phyloP scores from a whole-genome alignment of 2,329 filamentous ascomycete genomes.

The Penicillium corylophilum region DNA sequence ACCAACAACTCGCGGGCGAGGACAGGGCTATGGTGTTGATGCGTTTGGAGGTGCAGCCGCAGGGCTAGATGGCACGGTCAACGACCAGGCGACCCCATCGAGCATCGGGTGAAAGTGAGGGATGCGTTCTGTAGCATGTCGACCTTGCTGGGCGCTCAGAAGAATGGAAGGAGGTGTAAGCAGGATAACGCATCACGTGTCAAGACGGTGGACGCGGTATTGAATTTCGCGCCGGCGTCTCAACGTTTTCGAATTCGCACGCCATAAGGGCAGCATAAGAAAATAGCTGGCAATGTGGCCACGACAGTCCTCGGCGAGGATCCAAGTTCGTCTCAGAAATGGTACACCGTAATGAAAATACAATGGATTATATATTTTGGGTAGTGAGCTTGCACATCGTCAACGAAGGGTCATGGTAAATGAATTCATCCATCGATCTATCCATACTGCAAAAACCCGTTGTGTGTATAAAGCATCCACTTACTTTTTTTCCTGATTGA shows the following conservation, averaged over 20 bases:
- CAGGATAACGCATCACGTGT: not conserved
- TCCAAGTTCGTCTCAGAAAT: constrained; percentile 3
- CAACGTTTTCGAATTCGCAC: not conserved
- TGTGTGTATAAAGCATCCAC: no score
- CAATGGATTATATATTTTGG: not conserved
- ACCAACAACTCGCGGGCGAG: no score
- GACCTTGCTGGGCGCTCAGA: not conserved
- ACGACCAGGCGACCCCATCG: no score
- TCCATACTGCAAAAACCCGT: no score
- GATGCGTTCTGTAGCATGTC: not conserved
- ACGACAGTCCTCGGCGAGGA: no score
- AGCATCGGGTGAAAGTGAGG: not conserved
- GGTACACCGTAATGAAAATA: not conserved
- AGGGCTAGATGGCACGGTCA: no score
- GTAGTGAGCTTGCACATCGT: constrained; percentile 9
- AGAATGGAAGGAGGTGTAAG: not conserved
- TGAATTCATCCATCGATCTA: no score
- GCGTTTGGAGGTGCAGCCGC: no score
- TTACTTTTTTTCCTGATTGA: no score
- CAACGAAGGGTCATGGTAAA: no score
- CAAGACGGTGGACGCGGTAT: not conserved
- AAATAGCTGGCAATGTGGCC: not conserved
- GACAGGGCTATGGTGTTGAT: no score
- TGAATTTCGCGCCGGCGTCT: not conserved
- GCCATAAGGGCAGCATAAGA: not conserved